Evolutionary conservation across 805 yeast species (phyloP).

Genomic region (Cyberlindnera mrakii): DNA sequence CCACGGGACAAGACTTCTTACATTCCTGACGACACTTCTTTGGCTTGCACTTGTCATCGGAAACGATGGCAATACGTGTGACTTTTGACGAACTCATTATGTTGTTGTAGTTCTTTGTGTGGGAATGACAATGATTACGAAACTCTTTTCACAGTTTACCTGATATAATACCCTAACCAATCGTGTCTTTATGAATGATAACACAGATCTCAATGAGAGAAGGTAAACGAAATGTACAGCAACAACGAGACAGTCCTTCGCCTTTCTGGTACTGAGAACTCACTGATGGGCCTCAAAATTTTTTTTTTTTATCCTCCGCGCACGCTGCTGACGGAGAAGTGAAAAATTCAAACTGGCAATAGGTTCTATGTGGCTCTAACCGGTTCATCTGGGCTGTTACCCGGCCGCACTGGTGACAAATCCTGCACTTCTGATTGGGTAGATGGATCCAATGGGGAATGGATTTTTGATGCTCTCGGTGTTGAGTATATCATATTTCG

Average conservation of each 20-base stretch:
- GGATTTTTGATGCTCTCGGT: too few species aligned
- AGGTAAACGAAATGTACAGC: too few species aligned
- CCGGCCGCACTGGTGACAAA: too few species aligned
- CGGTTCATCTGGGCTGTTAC: too few species aligned
- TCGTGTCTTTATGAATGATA: background rate
- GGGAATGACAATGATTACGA: background rate
- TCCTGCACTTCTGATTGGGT: too few species aligned
- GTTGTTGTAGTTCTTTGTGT: background rate
- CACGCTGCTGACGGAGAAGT: too few species aligned
- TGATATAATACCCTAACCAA: background rate
- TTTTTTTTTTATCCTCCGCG: background rate
- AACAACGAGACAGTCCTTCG: background rate
- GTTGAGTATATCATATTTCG: too few species aligned
- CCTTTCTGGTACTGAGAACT: background rate
- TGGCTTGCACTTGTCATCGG: conserved; percentile 93
- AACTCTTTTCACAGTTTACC: background rate
- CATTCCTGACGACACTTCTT: conserved; percentile 98
- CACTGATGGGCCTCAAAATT: background rate
- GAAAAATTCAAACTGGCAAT: too few species aligned
- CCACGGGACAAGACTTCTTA: conserved; percentile 95
- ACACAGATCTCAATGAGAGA: too few species aligned
- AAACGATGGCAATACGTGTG: conserved; percentile 93
- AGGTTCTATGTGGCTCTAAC: too few species aligned
- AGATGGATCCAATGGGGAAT: too few species aligned
- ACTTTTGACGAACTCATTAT: conserved; percentile 23